These are phyloP conservation scores for Pleodorina starrii DNA, from an alignment of 139 green algal genomes.

Conservation along the genomic window DNA sequence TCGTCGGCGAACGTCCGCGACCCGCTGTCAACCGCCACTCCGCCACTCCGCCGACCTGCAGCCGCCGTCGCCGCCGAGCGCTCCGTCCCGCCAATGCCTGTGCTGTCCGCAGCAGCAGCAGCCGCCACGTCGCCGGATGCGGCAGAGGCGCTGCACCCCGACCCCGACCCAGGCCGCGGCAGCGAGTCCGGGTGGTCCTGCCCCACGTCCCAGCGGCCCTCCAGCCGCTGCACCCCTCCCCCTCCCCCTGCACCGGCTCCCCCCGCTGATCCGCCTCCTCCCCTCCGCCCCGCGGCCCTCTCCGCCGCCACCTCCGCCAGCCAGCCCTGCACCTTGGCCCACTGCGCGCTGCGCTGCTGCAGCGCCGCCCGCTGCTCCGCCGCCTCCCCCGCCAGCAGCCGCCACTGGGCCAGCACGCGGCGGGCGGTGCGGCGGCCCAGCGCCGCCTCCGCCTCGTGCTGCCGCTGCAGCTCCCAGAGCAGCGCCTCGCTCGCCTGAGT, in stretches of 20 bases:
- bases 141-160: no score
- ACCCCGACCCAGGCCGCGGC: no score
- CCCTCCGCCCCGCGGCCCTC: not conserved
- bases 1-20: no score
- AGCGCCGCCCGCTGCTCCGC: slow-evolving; percentile 22
- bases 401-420: slow-evolving; percentile 33
- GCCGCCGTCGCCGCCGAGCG: not conserved
- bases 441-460: slow-evolving; percentile 4
- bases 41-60: not conserved
- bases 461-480: slow-evolving; percentile 44
- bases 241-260: not conserved
- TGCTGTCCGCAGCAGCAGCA: not conserved
- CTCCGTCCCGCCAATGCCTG: not conserved
- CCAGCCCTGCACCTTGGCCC: slow-evolving; percentile 48
- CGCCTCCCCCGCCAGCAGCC: not conserved
- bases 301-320: slow-evolving; percentile 13
- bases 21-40: not conserved
- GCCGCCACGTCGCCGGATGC: not conserved
- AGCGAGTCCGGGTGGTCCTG: not conserved
- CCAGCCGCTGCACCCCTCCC: not conserved
- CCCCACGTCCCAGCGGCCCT: not conserved
- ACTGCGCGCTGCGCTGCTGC: slow-evolving; percentile 29
- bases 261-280: not conserved
- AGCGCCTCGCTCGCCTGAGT: slow-evolving; percentile 39
- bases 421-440: not conserved